These are phyloP conservation scores for Chlorokybus atmophyticus DNA, from an alignment of 139 green algal species.

Conservation along the genomic window DNA sequence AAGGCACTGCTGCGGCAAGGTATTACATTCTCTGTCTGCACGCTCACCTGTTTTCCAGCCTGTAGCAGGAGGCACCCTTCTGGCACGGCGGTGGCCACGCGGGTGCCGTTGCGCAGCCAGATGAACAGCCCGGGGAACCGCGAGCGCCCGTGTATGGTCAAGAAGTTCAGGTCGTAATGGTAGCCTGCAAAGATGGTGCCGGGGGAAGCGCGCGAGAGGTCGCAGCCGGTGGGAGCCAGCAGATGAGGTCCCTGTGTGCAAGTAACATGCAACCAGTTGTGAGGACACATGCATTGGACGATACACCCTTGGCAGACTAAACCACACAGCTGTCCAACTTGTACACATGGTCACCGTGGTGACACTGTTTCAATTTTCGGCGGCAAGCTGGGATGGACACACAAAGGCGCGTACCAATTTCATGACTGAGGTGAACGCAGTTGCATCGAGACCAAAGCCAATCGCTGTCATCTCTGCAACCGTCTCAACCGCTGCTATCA, in stretches of 20 bases:
- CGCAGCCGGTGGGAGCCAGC: conserved; percentile 72
- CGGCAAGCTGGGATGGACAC: too few relatives aligned
- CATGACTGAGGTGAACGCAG: conserved; percentile 60
- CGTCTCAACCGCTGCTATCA: conserved; percentile 35
- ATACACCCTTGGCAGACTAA: too few relatives aligned
- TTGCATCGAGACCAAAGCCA: conserved; percentile 50
- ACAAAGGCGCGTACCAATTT: too few relatives aligned
- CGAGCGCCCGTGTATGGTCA: conserved; percentile 75
- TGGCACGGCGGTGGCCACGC: conserved; percentile 19
- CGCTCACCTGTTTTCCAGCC: conserved; percentile 54
- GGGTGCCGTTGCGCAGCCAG: conserved; percentile 62
- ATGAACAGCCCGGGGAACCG: conserved; percentile 53
- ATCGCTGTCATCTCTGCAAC: conserved; percentile 43
- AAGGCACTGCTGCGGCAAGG: conserved; percentile 58
- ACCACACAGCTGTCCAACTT: too few relatives aligned
- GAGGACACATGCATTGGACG: too few relatives aligned
- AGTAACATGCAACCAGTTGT: too few relatives aligned
- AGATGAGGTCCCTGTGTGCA: conserved; percentile 58
- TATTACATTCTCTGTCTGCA: not conserved
- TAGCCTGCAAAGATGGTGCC: conserved; percentile 64
- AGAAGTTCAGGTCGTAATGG: conserved; percentile 87
- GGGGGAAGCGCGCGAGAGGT: conserved; percentile 37
- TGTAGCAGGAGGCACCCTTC: conserved; percentile 75
- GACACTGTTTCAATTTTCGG: too few relatives aligned
- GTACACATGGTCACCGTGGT: too few relatives aligned